phyloP scores from a whole-genome alignment of 108 stramenopile genomes.

The Pseudonitzschia pungens region DNA sequence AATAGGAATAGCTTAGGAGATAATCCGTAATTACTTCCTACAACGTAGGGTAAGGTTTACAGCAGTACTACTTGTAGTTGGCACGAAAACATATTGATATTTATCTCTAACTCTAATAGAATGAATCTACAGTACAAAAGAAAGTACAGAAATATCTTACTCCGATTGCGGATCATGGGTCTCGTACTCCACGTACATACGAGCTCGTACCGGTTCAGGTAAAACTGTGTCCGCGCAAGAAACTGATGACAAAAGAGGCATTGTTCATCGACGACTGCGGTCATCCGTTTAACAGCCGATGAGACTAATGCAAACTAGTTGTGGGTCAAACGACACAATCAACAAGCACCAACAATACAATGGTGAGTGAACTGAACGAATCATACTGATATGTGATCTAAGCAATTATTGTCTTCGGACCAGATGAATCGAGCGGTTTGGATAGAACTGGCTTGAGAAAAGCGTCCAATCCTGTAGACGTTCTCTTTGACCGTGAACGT shows the following conservation, averaged over 20 bases:
- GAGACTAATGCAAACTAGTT: neutral
- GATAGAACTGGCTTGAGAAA: neutral
- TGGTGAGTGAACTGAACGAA: neutral
- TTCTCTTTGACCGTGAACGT: neutral
- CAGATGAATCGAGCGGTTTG: too few relatives aligned
- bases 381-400: too few relatives aligned
- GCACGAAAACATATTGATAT: neutral
- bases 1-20: too few relatives aligned
- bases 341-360: neutral
- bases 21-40: too few relatives aligned
- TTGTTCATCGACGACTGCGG: neutral
- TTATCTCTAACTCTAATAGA: constrained; percentile 1
- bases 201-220: neutral
- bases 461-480: neutral
- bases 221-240: neutral
- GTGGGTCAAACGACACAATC: neutral
- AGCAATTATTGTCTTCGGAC: too few relatives aligned
- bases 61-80: too few relatives aligned
- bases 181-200: neutral
- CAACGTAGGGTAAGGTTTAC: too few relatives aligned
- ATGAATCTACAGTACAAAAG: neutral
- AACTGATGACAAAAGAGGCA: constrained; percentile 1
- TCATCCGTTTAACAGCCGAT: neutral
- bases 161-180: neutral
- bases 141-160: neutral